Evolutionary conservation across 2,329 filamentous ascomycete genomes (phyloP).

Genomic region (Calonectria fujianensis): DNA sequence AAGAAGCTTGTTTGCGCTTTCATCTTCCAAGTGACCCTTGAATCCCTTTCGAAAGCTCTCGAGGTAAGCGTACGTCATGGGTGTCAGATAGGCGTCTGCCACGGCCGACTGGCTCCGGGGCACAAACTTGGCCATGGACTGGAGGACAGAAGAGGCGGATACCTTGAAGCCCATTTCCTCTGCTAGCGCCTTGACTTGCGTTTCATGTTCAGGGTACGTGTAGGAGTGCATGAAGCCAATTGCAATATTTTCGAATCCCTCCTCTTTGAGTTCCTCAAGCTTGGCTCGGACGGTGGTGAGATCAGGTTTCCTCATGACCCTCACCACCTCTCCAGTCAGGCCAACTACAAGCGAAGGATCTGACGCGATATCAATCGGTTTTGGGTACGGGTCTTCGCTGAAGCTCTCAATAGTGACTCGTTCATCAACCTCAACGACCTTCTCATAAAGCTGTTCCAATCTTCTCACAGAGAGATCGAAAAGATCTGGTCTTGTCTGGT

Average conservation of each 20-base stretch:
- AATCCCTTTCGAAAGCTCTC: conserved; percentile 57
- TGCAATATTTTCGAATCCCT: conserved; percentile 71
- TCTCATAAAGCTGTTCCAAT: conserved; percentile 81
- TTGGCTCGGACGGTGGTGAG: conserved; percentile 72
- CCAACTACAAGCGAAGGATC: conserved; percentile 78
- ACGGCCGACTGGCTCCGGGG: conserved; percentile 65
- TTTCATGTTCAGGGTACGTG: conserved; percentile 73
- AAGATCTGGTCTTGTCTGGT: conserved; percentile 83
- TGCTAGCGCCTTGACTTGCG: conserved; percentile 60
- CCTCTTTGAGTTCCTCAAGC: conserved; percentile 76
- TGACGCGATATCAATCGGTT: conserved; percentile 64
- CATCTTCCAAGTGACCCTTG: conserved; percentile 51
- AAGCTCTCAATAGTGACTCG: conserved; percentile 84
- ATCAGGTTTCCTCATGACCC: conserved; percentile 77
- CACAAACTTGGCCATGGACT: conserved; percentile 67
- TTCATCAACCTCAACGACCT: conserved; percentile 84
- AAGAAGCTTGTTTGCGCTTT: conserved; percentile 56
- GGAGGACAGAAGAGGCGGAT: conserved; percentile 61
- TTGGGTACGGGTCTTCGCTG: conserved; percentile 78
- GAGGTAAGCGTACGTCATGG: conserved; percentile 62
- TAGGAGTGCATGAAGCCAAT: conserved; percentile 86
- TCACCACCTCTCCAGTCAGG: conserved; percentile 80
- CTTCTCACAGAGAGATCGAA: conserved; percentile 83
- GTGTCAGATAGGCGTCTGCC: conserved; percentile 66
- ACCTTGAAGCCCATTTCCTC: conserved; percentile 65